Evolutionary conservation across 495 filamentous ascomycete genomes (phyloP), one percentile per base, ranked within the genome.

Genomic region (Echria macrotheca): DNA sequence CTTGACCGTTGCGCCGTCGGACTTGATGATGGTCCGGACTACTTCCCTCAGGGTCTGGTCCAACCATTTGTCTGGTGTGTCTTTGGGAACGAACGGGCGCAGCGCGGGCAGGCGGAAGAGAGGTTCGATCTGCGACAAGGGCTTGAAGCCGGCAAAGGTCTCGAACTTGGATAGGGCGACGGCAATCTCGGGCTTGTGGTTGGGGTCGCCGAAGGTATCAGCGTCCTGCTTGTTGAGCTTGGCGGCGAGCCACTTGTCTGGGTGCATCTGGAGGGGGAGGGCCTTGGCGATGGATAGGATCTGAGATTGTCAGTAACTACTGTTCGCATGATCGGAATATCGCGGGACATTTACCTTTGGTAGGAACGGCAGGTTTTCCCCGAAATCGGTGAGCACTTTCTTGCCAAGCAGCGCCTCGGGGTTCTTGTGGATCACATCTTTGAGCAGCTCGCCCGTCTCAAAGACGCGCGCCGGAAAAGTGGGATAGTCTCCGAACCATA

Each of bases 401-500:
- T 80, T 69, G 5, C 86, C 86, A 10, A 93, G 72, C 4, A 89
- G 71, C 32, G 70, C 57, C 24, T 85, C 71, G 21, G 78, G 74
- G 60, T 90, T 70, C 28, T 74, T 72, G 44, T 85, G 73, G 19
- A 91, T 68, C 18, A 86, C 75, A 7, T 84, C 78, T 35, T 79
- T 72, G 2, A 94, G 73, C 3, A 76, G 72, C 48, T 87, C 78
- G 7, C 80, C 83, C 0, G 76, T 83, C 2, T 70, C 63, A 2
- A 86, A 60, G 9, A 84, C 69, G 38, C 75, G 76, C 2, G 83
- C 83, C 0, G 85, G 86, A 29, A 81, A 80, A 15, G 77, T 78
- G 0, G 86, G 86, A 51, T 91, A 88, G 31, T 87, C 87, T 3
- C 86, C 86, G 70, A 91, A 82, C 87, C 86, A 90, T 74, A 89